Evolutionary conservation across 2,329 filamentous ascomycete species (phyloP).

Genomic region (Drechslerella dactyloides): DNA sequence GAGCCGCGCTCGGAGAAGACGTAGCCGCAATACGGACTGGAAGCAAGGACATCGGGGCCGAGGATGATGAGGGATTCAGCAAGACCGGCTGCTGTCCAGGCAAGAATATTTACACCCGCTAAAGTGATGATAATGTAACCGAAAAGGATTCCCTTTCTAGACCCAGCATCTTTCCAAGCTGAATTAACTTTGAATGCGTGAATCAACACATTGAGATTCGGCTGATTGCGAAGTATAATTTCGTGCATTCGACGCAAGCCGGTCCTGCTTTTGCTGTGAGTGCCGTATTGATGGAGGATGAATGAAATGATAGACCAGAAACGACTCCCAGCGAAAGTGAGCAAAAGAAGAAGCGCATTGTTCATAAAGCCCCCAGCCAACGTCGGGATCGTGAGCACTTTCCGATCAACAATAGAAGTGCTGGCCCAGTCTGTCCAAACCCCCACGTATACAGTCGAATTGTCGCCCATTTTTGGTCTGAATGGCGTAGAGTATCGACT

Average conservation of each 20-base stretch:
- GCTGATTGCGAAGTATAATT: conserved; percentile 17
- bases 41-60: conserved; percentile 17
- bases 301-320: conserved; percentile 21
- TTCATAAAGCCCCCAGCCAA: conserved; percentile 13
- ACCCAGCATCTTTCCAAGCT: conserved; percentile 11
- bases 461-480: background rate
- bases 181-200: conserved; percentile 11
- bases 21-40: conserved; percentile 13
- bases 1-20: background rate
- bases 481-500: background rate
- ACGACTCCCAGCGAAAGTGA: conserved; percentile 17
- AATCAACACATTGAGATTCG: conserved; percentile 1
- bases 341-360: conserved; percentile 20
- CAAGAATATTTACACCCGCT: conserved; percentile 13
- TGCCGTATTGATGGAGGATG: conserved; percentile 12
- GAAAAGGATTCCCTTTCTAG: background rate
- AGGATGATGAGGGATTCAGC: conserved; percentile 16
- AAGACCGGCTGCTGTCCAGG: conserved; percentile 20
- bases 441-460: conserved; percentile 8
- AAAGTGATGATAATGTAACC: background rate
- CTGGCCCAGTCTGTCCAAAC: conserved; percentile 22
- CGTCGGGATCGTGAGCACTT: conserved; percentile 7
- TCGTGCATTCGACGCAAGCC: conserved; percentile 15
- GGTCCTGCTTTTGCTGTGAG: conserved; percentile 4
- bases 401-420: conserved; percentile 4